Evolutionary conservation across 345 rosid species (phyloP), one percentile per base, ranked within the genome.

Genomic region (Pistacia atlantica): DNA sequence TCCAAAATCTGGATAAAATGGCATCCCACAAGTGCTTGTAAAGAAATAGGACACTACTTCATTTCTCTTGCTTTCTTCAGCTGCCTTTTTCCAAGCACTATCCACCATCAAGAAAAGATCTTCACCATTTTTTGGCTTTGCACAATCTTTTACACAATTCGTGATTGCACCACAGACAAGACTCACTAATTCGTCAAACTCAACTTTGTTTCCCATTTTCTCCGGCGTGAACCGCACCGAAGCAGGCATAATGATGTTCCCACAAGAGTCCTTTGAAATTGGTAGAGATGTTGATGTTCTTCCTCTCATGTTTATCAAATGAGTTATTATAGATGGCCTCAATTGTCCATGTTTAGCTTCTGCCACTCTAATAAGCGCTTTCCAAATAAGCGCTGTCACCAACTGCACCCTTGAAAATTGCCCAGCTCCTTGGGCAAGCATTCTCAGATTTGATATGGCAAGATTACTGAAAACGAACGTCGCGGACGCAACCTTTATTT

Each of bases 1-100:
- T 4, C 83, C 80, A 68, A 83, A 83, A 75, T 83, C 81, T 37
- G 20, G 20, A 64, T 80, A 83, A 49, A 42, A 38, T 4, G 74
- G 71, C 69, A 80, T 42, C 14, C 65, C 65, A 56, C 84, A 78
- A 77, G 54, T 75, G 12, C 86, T 80, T 2, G 84, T 75, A 42
- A 83, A 75, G 12, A 42, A 71, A 16, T 54, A 60, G 20, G 5
- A 22, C 31, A 75, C 77, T 12, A 8, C 75, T 37, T 22, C 83
- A 12, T 31, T 56, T 62, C 37, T 54, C 2, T 38, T 2, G 35
- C 18, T 11, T 20, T 58, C 38, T 62, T 62, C 18, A 4, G 7
- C 12, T 0, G 65, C 46, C 38, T 73, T 48, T 25, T 2, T 60
- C 60, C 14, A 57, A 6, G 65, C 35, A n/a, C 38, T 7, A 16